phyloP scores from a whole-genome alignment of 768 basidiomycete genomes.

The Melanogaster broomeanus region DNA sequence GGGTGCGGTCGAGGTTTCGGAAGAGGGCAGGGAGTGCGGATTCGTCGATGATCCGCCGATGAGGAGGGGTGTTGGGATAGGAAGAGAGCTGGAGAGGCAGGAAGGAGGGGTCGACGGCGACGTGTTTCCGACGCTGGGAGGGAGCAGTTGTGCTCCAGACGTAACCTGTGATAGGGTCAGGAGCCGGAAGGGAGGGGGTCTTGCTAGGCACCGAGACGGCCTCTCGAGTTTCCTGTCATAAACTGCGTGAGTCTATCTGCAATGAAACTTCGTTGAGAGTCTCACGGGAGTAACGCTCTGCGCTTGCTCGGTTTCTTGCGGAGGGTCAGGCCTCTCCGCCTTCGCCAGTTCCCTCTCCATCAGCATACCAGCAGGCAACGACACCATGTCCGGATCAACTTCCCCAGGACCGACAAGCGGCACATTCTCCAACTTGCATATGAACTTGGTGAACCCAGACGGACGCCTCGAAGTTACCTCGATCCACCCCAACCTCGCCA shows the following conservation, averaged over 20 bases:
- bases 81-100: slow-evolving; percentile 85
- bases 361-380: slow-evolving; percentile 70
- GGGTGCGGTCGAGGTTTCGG: slow-evolving; percentile 74
- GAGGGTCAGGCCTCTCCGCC: slow-evolving; percentile 29
- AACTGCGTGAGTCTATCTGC: slow-evolving; percentile 7
- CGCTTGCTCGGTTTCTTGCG: slow-evolving; percentile 16
- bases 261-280: neutral
- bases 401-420: slow-evolving; percentile 85
- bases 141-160: slow-evolving; percentile 88
- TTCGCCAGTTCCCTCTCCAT: slow-evolving; percentile 58
- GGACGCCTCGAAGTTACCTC: slow-evolving; percentile 83
- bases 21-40: slow-evolving; percentile 60
- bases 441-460: slow-evolving; percentile 83
- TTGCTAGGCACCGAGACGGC: slow-evolving; percentile 7
- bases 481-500: slow-evolving; percentile 82
- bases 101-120: slow-evolving; percentile 82
- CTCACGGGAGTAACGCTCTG: slow-evolving; percentile 10
- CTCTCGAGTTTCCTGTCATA: slow-evolving; percentile 24
- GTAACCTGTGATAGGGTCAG: slow-evolving; percentile 80
- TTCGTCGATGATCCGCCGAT: slow-evolving; percentile 52
- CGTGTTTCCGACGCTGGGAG: slow-evolving; percentile 86
- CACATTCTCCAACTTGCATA: slow-evolving; percentile 87
- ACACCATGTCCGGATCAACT: slow-evolving; percentile 75
- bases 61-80: slow-evolving; percentile 48
- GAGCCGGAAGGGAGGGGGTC: slow-evolving; percentile 37